These are phyloP conservation scores for Ceratocystis alfenasii DNA, from an alignment of 2,329 filamentous ascomycete genomes.

Conservation along the genomic window DNA sequence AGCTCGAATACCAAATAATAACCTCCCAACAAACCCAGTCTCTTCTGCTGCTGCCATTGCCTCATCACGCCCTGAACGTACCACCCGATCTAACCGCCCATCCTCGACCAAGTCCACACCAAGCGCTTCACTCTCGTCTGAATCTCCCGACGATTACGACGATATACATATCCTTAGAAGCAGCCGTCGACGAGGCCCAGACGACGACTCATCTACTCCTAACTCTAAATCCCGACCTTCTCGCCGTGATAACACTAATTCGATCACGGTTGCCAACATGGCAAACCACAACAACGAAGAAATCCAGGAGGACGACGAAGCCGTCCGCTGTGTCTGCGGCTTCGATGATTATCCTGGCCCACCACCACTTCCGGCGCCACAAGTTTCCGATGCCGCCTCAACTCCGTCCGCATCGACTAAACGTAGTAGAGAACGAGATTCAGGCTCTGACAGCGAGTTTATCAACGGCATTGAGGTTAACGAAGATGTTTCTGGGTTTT, in stretches of 20 bases:
- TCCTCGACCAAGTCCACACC: conserved; percentile 66
- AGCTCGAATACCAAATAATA: conserved; percentile 65
- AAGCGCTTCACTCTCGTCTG: conserved; percentile 59
- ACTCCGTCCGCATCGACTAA: conserved; percentile 35
- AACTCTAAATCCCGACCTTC: conserved; percentile 24
- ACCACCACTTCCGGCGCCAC: conserved; percentile 36
- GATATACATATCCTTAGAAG: conserved; percentile 62
- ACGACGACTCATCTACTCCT: conserved; percentile 38
- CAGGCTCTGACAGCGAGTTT: conserved; percentile 36
- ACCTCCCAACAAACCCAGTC: conserved; percentile 43
- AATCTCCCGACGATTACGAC: conserved; percentile 53
- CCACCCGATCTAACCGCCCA: conserved; percentile 52
- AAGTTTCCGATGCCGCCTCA: conserved; percentile 31
- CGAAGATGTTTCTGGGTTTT: conserved; percentile 85
- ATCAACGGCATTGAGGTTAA: conserved; percentile 51
- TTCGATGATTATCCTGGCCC: conserved; percentile 89
- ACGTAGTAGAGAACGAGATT: conserved; percentile 41
- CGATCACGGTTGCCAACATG: conserved; percentile 34
- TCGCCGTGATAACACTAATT: conserved; percentile 29
- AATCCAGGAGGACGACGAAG: conserved; percentile 77
- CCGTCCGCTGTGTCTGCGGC: conserved; percentile 90
- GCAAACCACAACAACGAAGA: conserved; percentile 46
- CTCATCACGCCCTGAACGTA: conserved; percentile 64
- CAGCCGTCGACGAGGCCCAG: conserved; percentile 64
- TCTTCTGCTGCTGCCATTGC: conserved; percentile 46